Evolutionary conservation across 306 rosid species (phyloP).

Genomic region (Cicer cuneatum): DNA sequence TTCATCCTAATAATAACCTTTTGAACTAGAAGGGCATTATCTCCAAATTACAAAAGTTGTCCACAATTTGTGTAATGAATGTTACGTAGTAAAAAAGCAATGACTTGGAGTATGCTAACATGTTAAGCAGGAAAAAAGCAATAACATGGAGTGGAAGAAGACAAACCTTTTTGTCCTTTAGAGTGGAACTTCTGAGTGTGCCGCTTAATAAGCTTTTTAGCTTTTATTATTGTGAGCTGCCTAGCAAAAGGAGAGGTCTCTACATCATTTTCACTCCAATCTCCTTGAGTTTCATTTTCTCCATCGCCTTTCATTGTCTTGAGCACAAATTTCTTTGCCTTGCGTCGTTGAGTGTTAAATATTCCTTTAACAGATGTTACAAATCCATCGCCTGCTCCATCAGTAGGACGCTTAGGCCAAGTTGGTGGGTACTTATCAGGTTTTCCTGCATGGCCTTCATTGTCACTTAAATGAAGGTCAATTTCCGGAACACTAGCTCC

Average conservation of each 20-base stretch:
- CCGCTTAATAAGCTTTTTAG: conserved; percentile 79
- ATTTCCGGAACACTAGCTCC: conserved; percentile 60
- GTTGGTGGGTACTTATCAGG: conserved; percentile 67
- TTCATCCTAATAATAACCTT: conserved; percentile 10
- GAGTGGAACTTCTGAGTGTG: conserved; percentile 72
- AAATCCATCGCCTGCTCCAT: conserved; percentile 98
- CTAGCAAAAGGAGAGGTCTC: conserved; percentile 78
- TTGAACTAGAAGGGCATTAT: not conserved
- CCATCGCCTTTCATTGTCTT: conserved; percentile 85
- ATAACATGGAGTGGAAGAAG: conserved; percentile 7
- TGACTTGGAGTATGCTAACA: not conserved
- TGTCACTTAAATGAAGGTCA: conserved; percentile 66
- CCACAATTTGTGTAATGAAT: conserved; percentile 1
- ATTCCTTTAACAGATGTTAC: conserved; percentile 90
- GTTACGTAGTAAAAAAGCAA: conserved; percentile 2
- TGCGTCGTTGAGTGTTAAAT: conserved; percentile 81
- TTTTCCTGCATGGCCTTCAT: conserved; percentile 71
- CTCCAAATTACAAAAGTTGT: not conserved
- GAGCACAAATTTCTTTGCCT: conserved; percentile 83
- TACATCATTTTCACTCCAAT: conserved; percentile 74
- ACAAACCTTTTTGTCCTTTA: conserved; percentile 73
- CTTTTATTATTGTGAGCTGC: conserved; percentile 83
- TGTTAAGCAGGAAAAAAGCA: not conserved
- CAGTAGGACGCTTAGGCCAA: conserved; percentile 84
- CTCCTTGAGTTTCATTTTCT: conserved; percentile 74